Evolutionary conservation across 768 basidiomycete genomes (phyloP).

Genomic region (Xerocomellus chrysenteron): DNA sequence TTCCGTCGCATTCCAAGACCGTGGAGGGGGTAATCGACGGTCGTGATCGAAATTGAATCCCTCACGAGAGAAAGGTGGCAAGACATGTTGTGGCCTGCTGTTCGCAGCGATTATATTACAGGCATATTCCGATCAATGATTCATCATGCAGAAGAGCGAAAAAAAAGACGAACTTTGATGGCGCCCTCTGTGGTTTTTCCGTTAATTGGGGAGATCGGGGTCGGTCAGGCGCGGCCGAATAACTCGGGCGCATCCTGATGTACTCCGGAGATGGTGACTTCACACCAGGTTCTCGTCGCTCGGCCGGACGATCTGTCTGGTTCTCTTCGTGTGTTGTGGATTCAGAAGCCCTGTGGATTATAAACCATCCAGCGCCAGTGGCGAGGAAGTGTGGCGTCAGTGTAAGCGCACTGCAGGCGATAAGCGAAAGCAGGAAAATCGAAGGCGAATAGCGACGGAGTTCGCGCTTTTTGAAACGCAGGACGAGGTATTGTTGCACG

Average conservation of each 20-base stretch:
- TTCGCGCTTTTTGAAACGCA: slow-evolving; percentile 11
- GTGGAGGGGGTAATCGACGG: slow-evolving; percentile 33
- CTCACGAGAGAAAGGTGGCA: slow-evolving; percentile 33
- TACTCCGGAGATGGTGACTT: slow-evolving; percentile 24
- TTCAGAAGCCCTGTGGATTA: slow-evolving; percentile 33
- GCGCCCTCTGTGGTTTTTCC: slow-evolving; percentile 20
- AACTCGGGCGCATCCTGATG: slow-evolving; percentile 21
- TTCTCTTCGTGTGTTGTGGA: slow-evolving; percentile 25
- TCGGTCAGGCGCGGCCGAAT: slow-evolving; percentile 16
- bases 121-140: slow-evolving; percentile 26
- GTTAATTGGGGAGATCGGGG: slow-evolving; percentile 20
- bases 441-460: slow-evolving; percentile 12
- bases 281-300: slow-evolving; percentile 11
- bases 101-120: slow-evolving; percentile 23
- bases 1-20: slow-evolving; percentile 30
- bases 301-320: slow-evolving; percentile 11
- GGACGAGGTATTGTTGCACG: slow-evolving; percentile 11
- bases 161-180: slow-evolving; percentile 26
- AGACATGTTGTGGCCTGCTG: slow-evolving; percentile 35
- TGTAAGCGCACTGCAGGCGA: slow-evolving; percentile 19
- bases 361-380: slow-evolving; percentile 18
- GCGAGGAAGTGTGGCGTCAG: slow-evolving; percentile 33
- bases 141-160: slow-evolving; percentile 9
- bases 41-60: slow-evolving; percentile 34
- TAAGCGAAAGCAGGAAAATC: slow-evolving; percentile 22